Conservation (phyloP, 495 filamentous ascomycete genomes). For the Neurospora tetraspora region DNA sequence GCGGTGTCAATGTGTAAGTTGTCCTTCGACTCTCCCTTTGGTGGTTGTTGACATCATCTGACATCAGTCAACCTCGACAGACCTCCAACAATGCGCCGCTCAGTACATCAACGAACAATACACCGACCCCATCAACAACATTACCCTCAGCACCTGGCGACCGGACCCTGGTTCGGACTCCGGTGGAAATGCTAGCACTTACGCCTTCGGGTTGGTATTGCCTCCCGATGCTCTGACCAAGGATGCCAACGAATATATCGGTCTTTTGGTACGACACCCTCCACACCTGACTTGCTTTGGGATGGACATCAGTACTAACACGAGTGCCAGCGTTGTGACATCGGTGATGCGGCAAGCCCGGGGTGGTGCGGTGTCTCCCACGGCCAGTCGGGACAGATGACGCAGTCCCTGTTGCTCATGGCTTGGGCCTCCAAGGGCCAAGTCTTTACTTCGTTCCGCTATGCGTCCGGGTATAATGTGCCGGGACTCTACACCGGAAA, state of each 20-base stretch:
- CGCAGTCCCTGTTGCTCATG: slow-evolving; percentile 46
- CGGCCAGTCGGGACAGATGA: slow-evolving; percentile 44
- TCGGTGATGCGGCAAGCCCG: slow-evolving; percentile 11
- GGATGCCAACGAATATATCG: slow-evolving; percentile 50
- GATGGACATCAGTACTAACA: neutral
- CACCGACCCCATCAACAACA: slow-evolving; percentile 31
- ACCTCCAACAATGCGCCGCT: slow-evolving; percentile 13
- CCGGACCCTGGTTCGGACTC: slow-evolving; percentile 9
- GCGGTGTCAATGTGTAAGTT: slow-evolving; percentile 23
- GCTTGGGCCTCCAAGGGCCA: slow-evolving; percentile 42
- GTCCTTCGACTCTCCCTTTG: neutral
- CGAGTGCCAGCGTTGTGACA: slow-evolving; percentile 16
- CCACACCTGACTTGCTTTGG: neutral
- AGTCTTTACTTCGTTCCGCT: slow-evolving; percentile 47
- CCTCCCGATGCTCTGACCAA: slow-evolving; percentile 39
- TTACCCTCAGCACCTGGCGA: slow-evolving; percentile 34
- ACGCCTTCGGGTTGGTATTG: slow-evolving; percentile 47
- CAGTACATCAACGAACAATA: slow-evolving; percentile 20
- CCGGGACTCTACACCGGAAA: slow-evolving; percentile 49
- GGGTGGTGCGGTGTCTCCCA: slow-evolving; percentile 51
- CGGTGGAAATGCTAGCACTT: slow-evolving; percentile 14
- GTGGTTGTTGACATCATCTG: neutral
- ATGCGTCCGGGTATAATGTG: slow-evolving; percentile 44
- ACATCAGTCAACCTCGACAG: slow-evolving; percentile 6
- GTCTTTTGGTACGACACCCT: slow-evolving; percentile 34